Base-by-base conservation (phyloP, 257 asterid genomes). In the Anisodus acutangulus region DNA sequence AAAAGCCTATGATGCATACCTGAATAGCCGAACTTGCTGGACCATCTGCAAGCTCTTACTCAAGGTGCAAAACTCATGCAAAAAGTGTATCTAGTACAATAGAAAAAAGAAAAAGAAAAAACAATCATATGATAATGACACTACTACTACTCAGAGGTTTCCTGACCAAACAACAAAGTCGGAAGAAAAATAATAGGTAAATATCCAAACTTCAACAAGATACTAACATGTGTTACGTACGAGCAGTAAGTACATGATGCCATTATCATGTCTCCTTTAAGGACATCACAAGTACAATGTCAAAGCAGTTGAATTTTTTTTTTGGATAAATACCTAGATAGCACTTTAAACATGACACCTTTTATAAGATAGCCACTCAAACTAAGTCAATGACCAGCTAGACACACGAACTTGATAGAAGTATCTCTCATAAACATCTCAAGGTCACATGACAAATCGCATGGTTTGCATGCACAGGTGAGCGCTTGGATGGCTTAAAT, bases 11-110 rank as follows among this genome's bases (percentile, higher is more conserved):
- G 31, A 69, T 26, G 83, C 86, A 85, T 90, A 94, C 99, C 97
- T 92, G 85, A 91, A 93, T 55, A 94, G 87, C 82, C 97, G 94
- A 78, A 91, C 94, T 89, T 96, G 99, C 91, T 94, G 98, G 78
- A 89, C 95, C 94, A 93, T 90, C 91, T 92, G 98, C 92, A 96
- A 90, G 92, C 98, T 96, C 94, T 94, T 96, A 86, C 97, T 93
- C 83, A 93, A 84, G 64, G 94, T 90, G 87, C 98, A 94, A 82
- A 96, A 96, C 91, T 96, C 99, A 35, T 93, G 98, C 92, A 96
- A 89, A 87, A 94, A 96, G 86, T 83, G 91, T 80, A 94, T 94
- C 99, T 96, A 83, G 84, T 57, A 57, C 66, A 49, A 82, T 37
- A 47, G 58, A 31, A 31, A 31, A 31, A 31, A 31, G 45, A 60